Evolutionary conservation across 768 basidiomycete species (phyloP).

Genomic region (Boletus pseudopeckii): DNA sequence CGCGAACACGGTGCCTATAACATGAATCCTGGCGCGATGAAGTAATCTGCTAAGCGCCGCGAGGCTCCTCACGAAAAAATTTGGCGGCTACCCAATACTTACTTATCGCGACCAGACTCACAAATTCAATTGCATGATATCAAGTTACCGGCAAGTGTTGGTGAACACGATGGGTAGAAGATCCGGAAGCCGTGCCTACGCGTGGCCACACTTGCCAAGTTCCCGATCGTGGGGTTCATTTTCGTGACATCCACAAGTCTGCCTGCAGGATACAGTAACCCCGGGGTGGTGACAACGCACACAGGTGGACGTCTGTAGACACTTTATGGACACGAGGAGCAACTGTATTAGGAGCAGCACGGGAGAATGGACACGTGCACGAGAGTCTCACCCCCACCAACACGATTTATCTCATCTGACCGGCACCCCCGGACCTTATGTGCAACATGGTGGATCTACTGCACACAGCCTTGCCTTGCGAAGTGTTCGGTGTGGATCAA

Average conservation of each 20-base stretch:
- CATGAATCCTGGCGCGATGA: background rate
- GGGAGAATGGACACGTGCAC: slow-evolving; percentile 23
- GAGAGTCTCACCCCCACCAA: slow-evolving; percentile 1
- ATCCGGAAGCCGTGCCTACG: slow-evolving; percentile 22
- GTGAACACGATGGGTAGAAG: slow-evolving; percentile 18
- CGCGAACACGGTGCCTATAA: background rate
- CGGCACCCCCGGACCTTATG: background rate
- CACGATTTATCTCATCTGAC: background rate
- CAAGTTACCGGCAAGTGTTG: slow-evolving; percentile 14
- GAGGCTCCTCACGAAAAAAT: background rate
- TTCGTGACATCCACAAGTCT: slow-evolving; percentile 23
- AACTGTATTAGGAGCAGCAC: slow-evolving; percentile 1
- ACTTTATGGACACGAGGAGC: slow-evolving; percentile 17
- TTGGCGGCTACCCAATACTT: background rate
- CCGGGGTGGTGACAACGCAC: slow-evolving; percentile 7
- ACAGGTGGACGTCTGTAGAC: slow-evolving; percentile 5
- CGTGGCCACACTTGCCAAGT: slow-evolving; percentile 4
- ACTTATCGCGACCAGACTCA: background rate
- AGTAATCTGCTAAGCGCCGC: slow-evolving; percentile 17
- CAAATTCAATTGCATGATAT: slow-evolving; percentile 11
- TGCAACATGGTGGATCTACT: background rate
- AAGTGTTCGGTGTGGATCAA: background rate
- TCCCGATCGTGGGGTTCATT: slow-evolving; percentile 3
- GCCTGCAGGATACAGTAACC: slow-evolving; percentile 20
- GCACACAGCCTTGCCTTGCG: background rate